These are phyloP conservation scores for Barnettozyma botsteinii DNA, from an alignment of 805 yeast species.

Conservation along the genomic window DNA sequence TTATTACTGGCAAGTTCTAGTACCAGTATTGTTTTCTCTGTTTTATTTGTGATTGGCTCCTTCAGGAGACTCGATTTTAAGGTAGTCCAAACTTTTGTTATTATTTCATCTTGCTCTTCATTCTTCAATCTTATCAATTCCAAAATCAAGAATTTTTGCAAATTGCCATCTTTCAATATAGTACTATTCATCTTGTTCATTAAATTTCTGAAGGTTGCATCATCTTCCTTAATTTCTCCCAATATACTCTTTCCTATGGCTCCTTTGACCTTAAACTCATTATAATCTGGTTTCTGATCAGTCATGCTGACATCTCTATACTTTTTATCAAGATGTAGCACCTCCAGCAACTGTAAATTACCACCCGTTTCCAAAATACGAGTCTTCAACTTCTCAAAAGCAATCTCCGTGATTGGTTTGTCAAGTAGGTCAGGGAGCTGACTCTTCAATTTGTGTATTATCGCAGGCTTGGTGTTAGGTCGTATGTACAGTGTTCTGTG, in stretches of 20 bases:
- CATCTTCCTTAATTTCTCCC: background rate
- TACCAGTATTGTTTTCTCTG: background rate
- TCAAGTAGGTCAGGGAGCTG: no score
- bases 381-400: background rate
- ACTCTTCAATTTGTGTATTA: no score
- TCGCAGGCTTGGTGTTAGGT: no score
- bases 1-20: background rate
- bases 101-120: background rate
- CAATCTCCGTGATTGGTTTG: background rate
- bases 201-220: constrained; percentile 5
- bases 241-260: background rate
- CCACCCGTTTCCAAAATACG: constrained; percentile 12
- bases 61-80: background rate
- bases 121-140: constrained; percentile 6
- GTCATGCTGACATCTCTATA: no score
- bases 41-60: background rate
- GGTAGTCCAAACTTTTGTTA: background rate
- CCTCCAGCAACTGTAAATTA: constrained; percentile 7
- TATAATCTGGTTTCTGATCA: no score
- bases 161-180: background rate
- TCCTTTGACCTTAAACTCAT: background rate
- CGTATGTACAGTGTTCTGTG: no score
- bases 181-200: constrained; percentile 1
- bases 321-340: constrained; percentile 4
- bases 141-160: constrained; percentile 5